Base-by-base conservation (phyloP, 108 stramenopile species). In the Conticribra weissflogii region DNA sequence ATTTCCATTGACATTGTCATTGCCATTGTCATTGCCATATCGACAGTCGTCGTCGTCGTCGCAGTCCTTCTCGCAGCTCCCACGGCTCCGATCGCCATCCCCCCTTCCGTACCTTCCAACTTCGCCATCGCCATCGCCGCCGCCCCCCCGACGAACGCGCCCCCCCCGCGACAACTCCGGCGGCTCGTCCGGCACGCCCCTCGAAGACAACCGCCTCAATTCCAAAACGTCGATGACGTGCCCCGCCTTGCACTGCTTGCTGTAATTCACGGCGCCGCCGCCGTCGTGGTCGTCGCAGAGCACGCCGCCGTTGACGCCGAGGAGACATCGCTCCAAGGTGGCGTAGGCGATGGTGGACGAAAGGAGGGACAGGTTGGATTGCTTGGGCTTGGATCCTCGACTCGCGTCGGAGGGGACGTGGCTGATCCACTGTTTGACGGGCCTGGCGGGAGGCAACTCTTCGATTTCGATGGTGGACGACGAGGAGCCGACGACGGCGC, bases 401-500 rank as follows among this genome's bases (percentile, higher is more conserved):
- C 15, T 51, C 19, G n/a, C 4, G 50, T n/a, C 4, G 50, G 4
- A 4, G 5, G 4, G n/a, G 50, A 5, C 19, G 21, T 22, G 50
- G 9, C 50, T n/a, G 17, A 8, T n/a, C 3, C 17, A 8, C 50
- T 22, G n/a, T 51, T 51, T 51, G 19, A 51, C 50, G 27, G 58
- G 58, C 1, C 30, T 29, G n/a, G n/a, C 31, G 4, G 58, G 53
- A 22, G 53, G 53, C 53, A 54, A 23, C 22, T 54, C 53, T 54
- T 54, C 53, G 25, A 54, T 54, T 54, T 54, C 53, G 22, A 54
- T 41, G 12, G 12, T 41, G n/a, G n/a, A n/a, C n/a, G n/a, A n/a
- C n/a, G n/a, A n/a, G n/a, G n/a, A n/a, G n/a, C n/a, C n/a, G n/a
- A n/a, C n/a, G n/a, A n/a, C n/a, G n/a, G n/a, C n/a, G n/a, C n/a